These are phyloP conservation scores for Cubamyces sp. DNA, from an alignment of 768 basidiomycete species.

Conservation along the genomic window DNA sequence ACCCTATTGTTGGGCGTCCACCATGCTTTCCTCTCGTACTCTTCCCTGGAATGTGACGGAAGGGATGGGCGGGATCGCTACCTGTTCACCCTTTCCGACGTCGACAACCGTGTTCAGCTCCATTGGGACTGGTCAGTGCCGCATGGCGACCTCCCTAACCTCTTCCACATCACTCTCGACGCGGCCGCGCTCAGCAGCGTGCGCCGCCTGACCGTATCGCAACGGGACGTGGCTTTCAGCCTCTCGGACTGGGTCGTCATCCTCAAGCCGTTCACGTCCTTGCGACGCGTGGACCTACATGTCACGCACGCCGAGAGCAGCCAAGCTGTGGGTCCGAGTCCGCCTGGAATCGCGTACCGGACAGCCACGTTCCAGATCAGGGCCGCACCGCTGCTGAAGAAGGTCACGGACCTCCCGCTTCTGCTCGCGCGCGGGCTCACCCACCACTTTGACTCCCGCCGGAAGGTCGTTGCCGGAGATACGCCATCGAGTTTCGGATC, in stretches of 20 bases:
- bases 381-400: constrained; percentile 1
- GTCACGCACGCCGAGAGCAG: neutral
- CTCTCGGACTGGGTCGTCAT: neutral
- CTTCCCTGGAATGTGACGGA: neutral
- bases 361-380: constrained; percentile 4
- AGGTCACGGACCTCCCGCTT: constrained; percentile 1
- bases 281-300: constrained; percentile 1
- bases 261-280: constrained; percentile 6
- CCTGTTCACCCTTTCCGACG: constrained; percentile 3
- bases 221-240: neutral
- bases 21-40: constrained; percentile 1
- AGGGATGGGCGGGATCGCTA: neutral
- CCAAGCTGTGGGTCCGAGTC: neutral
- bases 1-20: neutral
- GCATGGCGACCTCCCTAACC: neutral
- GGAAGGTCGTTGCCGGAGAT: neutral
- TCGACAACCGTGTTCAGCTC: constrained; percentile 1
- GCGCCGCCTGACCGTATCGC: neutral
- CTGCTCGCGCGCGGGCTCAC: constrained; percentile 7
- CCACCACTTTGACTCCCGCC: neutral
- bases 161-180: constrained; percentile 2
- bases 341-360: neutral
- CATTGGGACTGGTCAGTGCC: constrained; percentile 4
- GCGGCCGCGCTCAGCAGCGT: neutral
- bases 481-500: neutral